Evolutionary conservation across 2,329 filamentous ascomycete genomes (phyloP), one percentile per base, ranked within the genome.

Genomic region (Stachybotrys echinatus): DNA sequence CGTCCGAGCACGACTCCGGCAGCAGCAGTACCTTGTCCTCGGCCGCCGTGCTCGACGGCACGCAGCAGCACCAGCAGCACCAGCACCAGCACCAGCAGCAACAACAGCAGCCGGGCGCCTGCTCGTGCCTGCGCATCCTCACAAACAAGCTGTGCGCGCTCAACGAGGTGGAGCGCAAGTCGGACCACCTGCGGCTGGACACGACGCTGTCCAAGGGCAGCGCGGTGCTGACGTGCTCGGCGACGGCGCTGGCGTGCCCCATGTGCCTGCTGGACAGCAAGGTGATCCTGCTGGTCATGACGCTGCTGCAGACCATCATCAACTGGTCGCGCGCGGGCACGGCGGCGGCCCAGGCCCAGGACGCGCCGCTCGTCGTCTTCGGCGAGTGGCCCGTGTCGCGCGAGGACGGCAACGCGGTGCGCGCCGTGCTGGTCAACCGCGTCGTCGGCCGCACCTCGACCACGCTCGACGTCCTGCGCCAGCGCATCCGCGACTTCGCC

Each of bases 211-310:
- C 21, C 20, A 45, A 45, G 3, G 22, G 17, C 18, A 45, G 42
- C 21, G 42, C 23, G 20, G 23, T 45, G 14, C 42, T 45, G 18
- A 22, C 20, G 18, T 23, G 42, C 21, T 45, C 42, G 21, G 23
- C 18, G 10, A 12, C 21, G 18, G 42, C 42, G 8, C 21, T 45
- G 23, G 22, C 21, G 10, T 45, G 42, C 42, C 21, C 17, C 12
- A 12, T 45, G 21, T 45, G 42, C 21, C 42, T 22, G 8, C 42
- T 23, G 20, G 42, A 45, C 42, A 23, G 18, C 42, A 45, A 45
- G 42, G 42, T 45, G 8, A 19, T 45, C 21, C 42, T 45, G 42
- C 42, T 45, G 20, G 23, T 45, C 42, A 45, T 45, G 42, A 45
- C 42, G 21, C 42, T 45, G 21, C 42, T 45, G 42, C 42, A 45